A percentile compares a stretch with the other conserved stretches of the same genome.
Conservation (phyloP, 495 filamentous ascomycete species). For the Penicillium malachiteum region DNA sequence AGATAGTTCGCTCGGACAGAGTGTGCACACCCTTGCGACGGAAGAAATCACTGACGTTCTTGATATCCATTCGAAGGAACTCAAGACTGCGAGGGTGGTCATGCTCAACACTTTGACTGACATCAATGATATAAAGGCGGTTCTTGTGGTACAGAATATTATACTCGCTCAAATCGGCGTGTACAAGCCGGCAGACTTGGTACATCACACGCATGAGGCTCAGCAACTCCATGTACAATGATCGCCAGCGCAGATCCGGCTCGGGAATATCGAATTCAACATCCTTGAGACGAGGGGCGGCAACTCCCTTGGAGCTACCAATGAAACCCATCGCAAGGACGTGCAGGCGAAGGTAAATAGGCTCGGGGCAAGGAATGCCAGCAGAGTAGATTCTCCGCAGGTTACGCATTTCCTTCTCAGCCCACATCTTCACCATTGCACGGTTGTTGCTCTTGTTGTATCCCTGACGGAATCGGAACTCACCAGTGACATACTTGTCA, state of each 20-base stretch:
- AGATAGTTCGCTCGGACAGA: constrained; percentile 69
- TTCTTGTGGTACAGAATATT: constrained; percentile 88
- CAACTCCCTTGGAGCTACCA: constrained; percentile 80
- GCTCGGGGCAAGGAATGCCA: constrained; percentile 87
- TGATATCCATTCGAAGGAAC: constrained; percentile 96
- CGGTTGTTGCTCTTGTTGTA: constrained; percentile 90
- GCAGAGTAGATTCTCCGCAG: constrained; percentile 76
- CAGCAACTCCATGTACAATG: constrained; percentile 77
- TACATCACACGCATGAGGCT: constrained; percentile 91
- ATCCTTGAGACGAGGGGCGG: constrained; percentile 81
- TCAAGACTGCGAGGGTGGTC: constrained; percentile 89
- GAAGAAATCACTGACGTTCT: constrained; percentile 94
- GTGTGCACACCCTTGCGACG: constrained; percentile 75
- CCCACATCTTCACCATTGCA: constrained; percentile 97
- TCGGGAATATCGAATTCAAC: constrained; percentile 59
- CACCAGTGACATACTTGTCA: constrained; percentile 89
- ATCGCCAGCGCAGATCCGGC: constrained; percentile 62
- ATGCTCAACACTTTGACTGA: constrained; percentile 94
- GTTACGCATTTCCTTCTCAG: constrained; percentile 97
- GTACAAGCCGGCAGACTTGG: constrained; percentile 83
- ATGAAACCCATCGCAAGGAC: constrained; percentile 93
- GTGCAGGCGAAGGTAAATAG: constrained; percentile 80
- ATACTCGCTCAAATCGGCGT: constrained; percentile 96
- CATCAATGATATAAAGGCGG: constrained; percentile 90
- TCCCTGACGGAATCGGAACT: constrained; percentile 77